Evolutionary conservation across 306 rosid species (phyloP).

Genomic region (Prinsepia uniflora): DNA sequence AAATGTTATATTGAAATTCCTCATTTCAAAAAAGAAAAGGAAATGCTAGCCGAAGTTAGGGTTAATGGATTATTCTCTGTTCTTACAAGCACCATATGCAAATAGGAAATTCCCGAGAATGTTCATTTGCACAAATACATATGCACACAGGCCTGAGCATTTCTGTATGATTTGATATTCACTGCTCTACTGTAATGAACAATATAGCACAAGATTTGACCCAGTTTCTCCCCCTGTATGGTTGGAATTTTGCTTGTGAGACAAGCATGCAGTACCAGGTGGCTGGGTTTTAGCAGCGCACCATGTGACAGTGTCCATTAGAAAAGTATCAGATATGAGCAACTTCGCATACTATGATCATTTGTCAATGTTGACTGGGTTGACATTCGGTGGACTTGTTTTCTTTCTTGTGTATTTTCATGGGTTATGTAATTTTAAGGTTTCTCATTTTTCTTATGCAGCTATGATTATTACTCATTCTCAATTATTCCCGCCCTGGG

Average conservation of each 20-base stretch:
- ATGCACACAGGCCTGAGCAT: not conserved
- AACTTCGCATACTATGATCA: not conserved
- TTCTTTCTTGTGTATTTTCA: not conserved
- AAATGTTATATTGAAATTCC: not conserved
- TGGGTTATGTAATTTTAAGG: not conserved
- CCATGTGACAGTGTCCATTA: not conserved
- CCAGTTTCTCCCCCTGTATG: not conserved
- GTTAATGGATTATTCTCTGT: not conserved
- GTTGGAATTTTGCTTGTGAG: not conserved
- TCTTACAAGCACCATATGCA: not conserved
- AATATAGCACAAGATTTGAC: not conserved
- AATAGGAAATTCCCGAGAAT: too few relatives aligned
- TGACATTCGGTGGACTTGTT: not conserved
- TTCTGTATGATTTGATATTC: not conserved
- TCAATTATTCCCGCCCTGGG: slow-evolving; percentile 70
- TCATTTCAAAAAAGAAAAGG: not conserved
- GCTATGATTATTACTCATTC: slow-evolving; percentile 80
- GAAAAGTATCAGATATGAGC: not conserved
- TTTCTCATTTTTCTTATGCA: slow-evolving; percentile 34
- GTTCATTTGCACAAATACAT: not conserved
- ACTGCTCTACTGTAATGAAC: not conserved
- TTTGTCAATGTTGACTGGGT: not conserved
- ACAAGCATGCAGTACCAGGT: not conserved
- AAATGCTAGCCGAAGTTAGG: not conserved
- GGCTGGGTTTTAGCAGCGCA: not conserved